Evolutionary conservation across 208 protist species (phyloP).

Genomic region (Trypanosoma mega): DNA sequence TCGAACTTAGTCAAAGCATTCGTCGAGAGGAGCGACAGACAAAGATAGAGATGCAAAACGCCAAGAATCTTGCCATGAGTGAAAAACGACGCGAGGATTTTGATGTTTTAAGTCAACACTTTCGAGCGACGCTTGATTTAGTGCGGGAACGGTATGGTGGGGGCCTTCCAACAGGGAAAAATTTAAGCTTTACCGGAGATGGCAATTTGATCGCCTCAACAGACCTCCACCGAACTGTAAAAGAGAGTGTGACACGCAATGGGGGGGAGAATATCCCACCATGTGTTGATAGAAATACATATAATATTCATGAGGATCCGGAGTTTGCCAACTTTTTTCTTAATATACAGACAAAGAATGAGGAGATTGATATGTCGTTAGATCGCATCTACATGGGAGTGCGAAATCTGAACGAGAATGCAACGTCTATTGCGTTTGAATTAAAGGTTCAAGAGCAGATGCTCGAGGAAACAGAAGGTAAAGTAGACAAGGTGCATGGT

Average conservation of each 20-base stretch:
- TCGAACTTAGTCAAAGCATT: slow-evolving; percentile 38
- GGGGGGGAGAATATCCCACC: not conserved
- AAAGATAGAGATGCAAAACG: slow-evolving; percentile 35
- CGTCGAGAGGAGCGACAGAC: slow-evolving; percentile 33
- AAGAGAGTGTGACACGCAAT: not conserved
- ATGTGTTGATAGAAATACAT: not conserved
- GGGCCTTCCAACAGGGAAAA: slow-evolving; percentile 6
- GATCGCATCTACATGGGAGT: slow-evolving; percentile 63
- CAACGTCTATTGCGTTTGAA: slow-evolving; percentile 56
- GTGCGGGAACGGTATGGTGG: slow-evolving; percentile 31
- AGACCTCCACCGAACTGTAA: not conserved
- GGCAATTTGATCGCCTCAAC: not conserved
- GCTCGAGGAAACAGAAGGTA: slow-evolving; percentile 39
- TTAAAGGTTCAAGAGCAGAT: slow-evolving; percentile 43
- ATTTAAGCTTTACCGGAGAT: too few species aligned
- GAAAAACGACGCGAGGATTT: slow-evolving; percentile 36
- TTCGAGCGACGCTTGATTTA: slow-evolving; percentile 42
- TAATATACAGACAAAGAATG: slow-evolving; percentile 46
- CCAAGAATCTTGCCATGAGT: slow-evolving; percentile 31
- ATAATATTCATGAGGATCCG: slow-evolving; percentile 45
- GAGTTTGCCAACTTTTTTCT: slow-evolving; percentile 61
- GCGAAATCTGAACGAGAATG: slow-evolving; percentile 58
- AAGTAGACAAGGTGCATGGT: slow-evolving; percentile 37
- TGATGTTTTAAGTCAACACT: slow-evolving; percentile 33
- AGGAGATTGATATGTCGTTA: slow-evolving; percentile 56